Conservation (phyloP, 1,139 yeast species). For the Blastobotrys illinoisensis region DNA sequence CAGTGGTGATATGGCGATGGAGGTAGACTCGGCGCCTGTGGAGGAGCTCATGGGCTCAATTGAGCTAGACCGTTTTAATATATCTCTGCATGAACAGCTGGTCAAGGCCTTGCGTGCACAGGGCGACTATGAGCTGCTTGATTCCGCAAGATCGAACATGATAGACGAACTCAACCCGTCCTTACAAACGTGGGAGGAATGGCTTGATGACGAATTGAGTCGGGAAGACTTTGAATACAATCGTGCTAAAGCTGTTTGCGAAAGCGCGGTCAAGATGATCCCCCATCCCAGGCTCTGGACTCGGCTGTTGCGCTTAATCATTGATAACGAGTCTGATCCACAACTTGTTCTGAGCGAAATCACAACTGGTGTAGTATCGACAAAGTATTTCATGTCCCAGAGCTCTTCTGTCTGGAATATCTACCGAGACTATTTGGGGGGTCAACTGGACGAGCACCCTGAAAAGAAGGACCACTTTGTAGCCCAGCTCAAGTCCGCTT, state of each 20-base stretch:
- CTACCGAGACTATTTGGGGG: conserved; percentile 18
- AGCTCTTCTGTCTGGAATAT: conserved; percentile 38
- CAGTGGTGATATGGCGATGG: background rate
- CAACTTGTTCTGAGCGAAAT: conserved; percentile 2
- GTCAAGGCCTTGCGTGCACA: background rate
- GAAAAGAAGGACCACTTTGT: background rate
- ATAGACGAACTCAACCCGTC: background rate
- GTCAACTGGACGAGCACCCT: conserved; percentile 9
- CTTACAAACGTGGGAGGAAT: conserved; percentile 23
- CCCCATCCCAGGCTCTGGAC: background rate
- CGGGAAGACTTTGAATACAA: conserved; percentile 7
- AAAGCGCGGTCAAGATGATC: conserved; percentile 3
- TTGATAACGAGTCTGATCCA: background rate
- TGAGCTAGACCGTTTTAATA: background rate
- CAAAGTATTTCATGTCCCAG: conserved; percentile 36
- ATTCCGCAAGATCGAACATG: conserved; percentile 16
- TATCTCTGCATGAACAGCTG: background rate
- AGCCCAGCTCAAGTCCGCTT: conserved; percentile 11
- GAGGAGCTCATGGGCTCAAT: background rate
- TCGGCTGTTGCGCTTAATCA: background rate
- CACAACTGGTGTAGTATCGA: conserved; percentile 25
- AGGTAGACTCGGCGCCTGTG: background rate
- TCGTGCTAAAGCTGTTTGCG: conserved; percentile 14
- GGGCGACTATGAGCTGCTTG: conserved; percentile 10
- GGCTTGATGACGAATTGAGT: conserved; percentile 23